Conservation (phyloP, 2,329 filamentous ascomycete genomes). For the Gnomoniopsis smithogilvyi region DNA sequence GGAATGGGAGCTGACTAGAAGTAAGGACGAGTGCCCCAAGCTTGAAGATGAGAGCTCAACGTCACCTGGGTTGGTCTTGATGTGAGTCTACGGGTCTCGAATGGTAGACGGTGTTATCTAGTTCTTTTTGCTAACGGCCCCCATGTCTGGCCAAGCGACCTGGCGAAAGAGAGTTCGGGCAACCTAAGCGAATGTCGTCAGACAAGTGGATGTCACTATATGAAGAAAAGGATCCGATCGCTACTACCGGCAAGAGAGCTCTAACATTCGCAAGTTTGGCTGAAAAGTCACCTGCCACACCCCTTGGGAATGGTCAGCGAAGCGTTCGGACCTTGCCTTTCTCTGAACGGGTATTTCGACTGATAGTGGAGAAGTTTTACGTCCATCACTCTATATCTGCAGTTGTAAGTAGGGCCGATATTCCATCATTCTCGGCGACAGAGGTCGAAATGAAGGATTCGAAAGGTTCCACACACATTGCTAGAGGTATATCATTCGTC, state of each 20-base stretch:
- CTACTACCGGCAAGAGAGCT: not conserved
- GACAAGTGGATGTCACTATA: constrained; percentile 2
- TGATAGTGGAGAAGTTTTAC: constrained; percentile 19
- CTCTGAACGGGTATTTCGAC: constrained; percentile 16
- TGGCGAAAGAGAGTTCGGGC: constrained; percentile 1
- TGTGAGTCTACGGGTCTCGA: not conserved
- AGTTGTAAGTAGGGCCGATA: constrained; percentile 23
- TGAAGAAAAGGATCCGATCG: not conserved
- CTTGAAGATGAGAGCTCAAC: not conserved
- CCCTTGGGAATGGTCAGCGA: not conserved
- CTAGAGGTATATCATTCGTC: constrained; percentile 13
- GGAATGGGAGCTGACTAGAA: not conserved
- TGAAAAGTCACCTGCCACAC: not conserved
- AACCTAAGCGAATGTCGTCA: not conserved
- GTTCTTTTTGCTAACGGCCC: no score
- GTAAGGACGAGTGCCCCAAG: not conserved
- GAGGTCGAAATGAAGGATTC: constrained; percentile 13
- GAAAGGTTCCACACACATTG: not conserved
- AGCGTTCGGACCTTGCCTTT: constrained; percentile 22
- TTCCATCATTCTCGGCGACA: constrained; percentile 22
- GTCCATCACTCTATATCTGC: constrained; percentile 23
- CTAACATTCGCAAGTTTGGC: not conserved
- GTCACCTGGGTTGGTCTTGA: constrained; percentile 3
- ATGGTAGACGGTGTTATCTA: not conserved
- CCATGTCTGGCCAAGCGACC: constrained; percentile 3